These are phyloP conservation scores for Cercophora newfieldiana DNA, from an alignment of 495 filamentous ascomycete genomes.

Conservation along the genomic window DNA sequence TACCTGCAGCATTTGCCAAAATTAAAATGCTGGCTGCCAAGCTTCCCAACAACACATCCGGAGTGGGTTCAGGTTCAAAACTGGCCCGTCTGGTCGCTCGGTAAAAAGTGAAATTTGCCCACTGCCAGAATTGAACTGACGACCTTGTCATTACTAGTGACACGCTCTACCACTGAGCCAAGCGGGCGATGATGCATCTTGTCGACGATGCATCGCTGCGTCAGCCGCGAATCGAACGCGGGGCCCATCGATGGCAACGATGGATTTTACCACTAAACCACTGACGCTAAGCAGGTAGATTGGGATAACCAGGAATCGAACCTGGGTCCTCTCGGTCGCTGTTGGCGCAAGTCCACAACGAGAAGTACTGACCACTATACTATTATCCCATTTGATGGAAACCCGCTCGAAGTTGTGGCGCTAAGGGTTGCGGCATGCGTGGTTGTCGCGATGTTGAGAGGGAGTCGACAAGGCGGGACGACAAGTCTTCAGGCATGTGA, in stretches of 20 bases:
- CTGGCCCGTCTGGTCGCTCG: too few relatives aligned
- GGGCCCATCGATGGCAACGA: constrained; percentile 45
- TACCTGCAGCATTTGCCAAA: too few relatives aligned
- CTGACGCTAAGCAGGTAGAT: constrained; percentile 1
- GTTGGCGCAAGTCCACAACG: background rate
- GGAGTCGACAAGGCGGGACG: background rate
- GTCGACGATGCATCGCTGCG: constrained; percentile 7
- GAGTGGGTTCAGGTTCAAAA: too few relatives aligned
- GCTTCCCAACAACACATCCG: too few relatives aligned
- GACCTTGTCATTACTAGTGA: background rate
- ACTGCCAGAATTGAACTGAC: background rate
- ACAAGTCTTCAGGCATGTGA: background rate
- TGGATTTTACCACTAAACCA: constrained; percentile 14
- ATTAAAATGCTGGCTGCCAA: too few relatives aligned
- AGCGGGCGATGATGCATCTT: background rate
- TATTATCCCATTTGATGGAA: background rate
- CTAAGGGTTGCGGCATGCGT: background rate
- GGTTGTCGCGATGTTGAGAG: background rate
- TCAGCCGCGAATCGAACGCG: constrained; percentile 51
- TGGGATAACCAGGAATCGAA: background rate
- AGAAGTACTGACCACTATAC: background rate
- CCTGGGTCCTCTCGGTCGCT: background rate
- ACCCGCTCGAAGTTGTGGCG: background rate
- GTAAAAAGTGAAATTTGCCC: background rate
- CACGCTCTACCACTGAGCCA: background rate